Evolutionary conservation across 2,329 filamentous ascomycete species (phyloP).

Genomic region (Ascochyta viciae-villosae): DNA sequence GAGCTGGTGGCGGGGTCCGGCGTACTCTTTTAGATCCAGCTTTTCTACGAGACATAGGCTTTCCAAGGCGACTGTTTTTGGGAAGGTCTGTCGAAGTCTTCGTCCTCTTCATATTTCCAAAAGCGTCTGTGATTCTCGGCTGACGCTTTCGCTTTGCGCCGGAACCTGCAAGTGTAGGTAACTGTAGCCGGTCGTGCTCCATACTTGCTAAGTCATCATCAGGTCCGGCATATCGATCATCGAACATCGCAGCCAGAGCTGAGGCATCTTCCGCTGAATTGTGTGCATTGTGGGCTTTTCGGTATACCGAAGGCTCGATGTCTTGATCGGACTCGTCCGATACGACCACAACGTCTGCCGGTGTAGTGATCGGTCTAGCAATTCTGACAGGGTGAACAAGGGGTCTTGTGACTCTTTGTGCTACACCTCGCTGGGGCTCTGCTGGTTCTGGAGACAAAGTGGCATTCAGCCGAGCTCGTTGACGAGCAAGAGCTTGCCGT

Average conservation of each 20-base stretch:
- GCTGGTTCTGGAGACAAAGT: slow-evolving; percentile 28
- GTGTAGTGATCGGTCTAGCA: slow-evolving; percentile 1
- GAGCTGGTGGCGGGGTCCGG: slow-evolving; percentile 29
- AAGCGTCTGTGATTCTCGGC: slow-evolving; percentile 47
- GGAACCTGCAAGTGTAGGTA: slow-evolving; percentile 33
- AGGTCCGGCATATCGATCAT: slow-evolving; percentile 34
- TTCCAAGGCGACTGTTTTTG: neutral
- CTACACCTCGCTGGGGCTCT: slow-evolving; percentile 45
- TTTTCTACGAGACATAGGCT: slow-evolving; percentile 7
- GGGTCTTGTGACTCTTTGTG: slow-evolving; percentile 34
- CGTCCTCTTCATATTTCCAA: slow-evolving; percentile 30
- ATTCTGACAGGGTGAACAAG: neutral
- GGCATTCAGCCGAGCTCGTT: slow-evolving; percentile 17
- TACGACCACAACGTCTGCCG: slow-evolving; percentile 36
- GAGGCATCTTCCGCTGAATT: slow-evolving; percentile 26
- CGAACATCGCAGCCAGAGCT: slow-evolving; percentile 33
- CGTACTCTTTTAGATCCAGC: slow-evolving; percentile 18
- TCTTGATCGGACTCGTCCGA: slow-evolving; percentile 48
- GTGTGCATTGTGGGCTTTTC: slow-evolving; percentile 23
- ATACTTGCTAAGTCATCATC: slow-evolving; percentile 48
- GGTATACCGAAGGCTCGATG: slow-evolving; percentile 6
- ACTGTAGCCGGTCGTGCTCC: slow-evolving; percentile 55
- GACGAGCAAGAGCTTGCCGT: slow-evolving; percentile 26
- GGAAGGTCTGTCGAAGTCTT: slow-evolving; percentile 11
- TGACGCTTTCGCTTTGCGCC: slow-evolving; percentile 45